Evolutionary conservation across 1,139 yeast species (phyloP), one percentile per base, ranked within the genome.

Genomic region (Geotrichum phurueaensis): DNA sequence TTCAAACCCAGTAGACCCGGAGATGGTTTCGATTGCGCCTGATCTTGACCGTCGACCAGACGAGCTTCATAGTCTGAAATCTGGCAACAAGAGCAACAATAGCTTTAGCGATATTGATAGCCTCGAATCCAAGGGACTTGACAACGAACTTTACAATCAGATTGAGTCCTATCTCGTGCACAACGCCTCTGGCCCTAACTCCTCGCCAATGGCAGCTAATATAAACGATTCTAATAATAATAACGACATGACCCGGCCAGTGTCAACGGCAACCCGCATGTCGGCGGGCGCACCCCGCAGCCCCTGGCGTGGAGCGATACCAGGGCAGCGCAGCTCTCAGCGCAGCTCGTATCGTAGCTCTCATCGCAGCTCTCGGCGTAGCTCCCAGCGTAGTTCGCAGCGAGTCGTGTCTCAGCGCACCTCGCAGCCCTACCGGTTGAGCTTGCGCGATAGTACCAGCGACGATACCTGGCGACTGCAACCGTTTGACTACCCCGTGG

Each of bases 401-500:
- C 39, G 39, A 13, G 13, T 13, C 39, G 5, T n/a, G 39, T 33
- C 31, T 15, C 33, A 18, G 22, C 25, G 54, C 25, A 20, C 13
- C 13, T 39, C 23, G 43, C 53, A 50, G 36, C 43, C 53, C 36
- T n/a, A 31, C 36, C 36, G 36, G 23, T 39, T 9, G 39, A 20
- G 53, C 6, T 33, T 25, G 23, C 39, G 36, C 12, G 39, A 18
- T 18, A 27, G 45, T 12, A 12, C 15, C 27, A 39, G 45, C 25
- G 57, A 54, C 12, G 55, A 39, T 27, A 54, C 52, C 31, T 23
- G 45, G 29, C 51, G 57, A 18, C 23, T 54, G 33, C 51, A 39
- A 12, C 50, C 54, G 50, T 57, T 57, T 53, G 60, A 57, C 22
- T 57, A 57, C 27, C 60, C 60, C 6, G 60, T 57, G 20, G 29